A percentile compares a stretch with the other conserved stretches of the same genome.
phyloP scores from a whole-genome alignment of 371 early-diverging fungal genomes.

The Mucor sp. region DNA sequence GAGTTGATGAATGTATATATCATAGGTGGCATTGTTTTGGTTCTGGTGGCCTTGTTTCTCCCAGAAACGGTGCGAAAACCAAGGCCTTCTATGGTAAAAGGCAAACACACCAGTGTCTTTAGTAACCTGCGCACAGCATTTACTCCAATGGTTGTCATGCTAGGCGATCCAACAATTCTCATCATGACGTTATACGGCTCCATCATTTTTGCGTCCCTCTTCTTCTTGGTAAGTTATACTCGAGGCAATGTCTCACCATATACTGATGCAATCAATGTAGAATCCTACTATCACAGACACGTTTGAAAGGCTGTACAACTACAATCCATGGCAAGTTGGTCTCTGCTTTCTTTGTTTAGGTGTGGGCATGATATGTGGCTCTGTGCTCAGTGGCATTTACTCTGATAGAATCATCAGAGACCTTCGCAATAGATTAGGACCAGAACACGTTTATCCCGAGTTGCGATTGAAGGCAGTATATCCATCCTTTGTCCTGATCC shows the following conservation, averaged over 20 bases:
- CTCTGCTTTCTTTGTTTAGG: slow-evolving; percentile 51
- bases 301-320: slow-evolving; percentile 32
- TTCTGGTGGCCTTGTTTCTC: slow-evolving; percentile 20
- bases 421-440: slow-evolving; percentile 1
- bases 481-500: slow-evolving; percentile 51
- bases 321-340: slow-evolving; percentile 40
- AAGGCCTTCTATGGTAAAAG: background rate
- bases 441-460: slow-evolving; percentile 31
- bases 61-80: slow-evolving; percentile 31
- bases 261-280: slow-evolving; percentile 9
- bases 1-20: no score
- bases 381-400: slow-evolving; percentile 46
- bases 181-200: slow-evolving; percentile 31
- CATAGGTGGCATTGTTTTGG: slow-evolving; percentile 9
- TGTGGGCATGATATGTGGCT: slow-evolving; percentile 48
- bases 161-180: slow-evolving; percentile 27
- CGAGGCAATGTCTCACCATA: slow-evolving; percentile 2
- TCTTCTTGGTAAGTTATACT: slow-evolving; percentile 29
- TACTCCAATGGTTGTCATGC: slow-evolving; percentile 27
- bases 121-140: background rate
- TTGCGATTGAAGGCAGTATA: slow-evolving; percentile 44
- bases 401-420: slow-evolving; percentile 46
- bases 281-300: slow-evolving; percentile 45
- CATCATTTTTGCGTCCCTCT: slow-evolving; percentile 31
- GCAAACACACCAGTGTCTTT: slow-evolving; percentile 1